Percentiles rank a stretch among this genome's conserved stretches.
Conservation (phyloP, 495 filamentous ascomycete species). For the Aspergillus olivimuriae region DNA sequence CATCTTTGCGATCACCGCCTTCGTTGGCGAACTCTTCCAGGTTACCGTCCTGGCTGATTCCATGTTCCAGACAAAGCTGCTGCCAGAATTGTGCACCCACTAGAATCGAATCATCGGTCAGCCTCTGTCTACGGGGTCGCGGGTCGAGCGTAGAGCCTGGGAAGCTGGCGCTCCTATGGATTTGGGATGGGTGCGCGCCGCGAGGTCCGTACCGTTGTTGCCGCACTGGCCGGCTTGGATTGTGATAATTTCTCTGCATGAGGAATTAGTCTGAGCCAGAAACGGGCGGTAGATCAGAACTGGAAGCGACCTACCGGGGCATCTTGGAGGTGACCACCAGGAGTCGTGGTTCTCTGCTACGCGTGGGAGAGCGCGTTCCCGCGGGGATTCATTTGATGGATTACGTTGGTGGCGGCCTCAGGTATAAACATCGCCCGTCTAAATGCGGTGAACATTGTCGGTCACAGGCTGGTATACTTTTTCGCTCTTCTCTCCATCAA, state of each 20-base stretch:
- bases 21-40: constrained; percentile 94
- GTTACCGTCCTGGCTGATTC: constrained; percentile 94
- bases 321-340: constrained; percentile 27
- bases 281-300: too few relatives aligned
- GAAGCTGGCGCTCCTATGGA: background rate
- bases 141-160: background rate
- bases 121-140: too few relatives aligned
- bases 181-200: background rate
- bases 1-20: constrained; percentile 95
- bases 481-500: too few relatives aligned
- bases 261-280: too few relatives aligned
- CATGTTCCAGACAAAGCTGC: constrained; percentile 94
- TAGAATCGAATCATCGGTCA: constrained; percentile 27
- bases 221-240: constrained; percentile 99
- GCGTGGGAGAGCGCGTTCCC: constrained; percentile 32
- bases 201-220: constrained; percentile 74
- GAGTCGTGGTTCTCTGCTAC: constrained; percentile 23
- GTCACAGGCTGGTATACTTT: too few relatives aligned
- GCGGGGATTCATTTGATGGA: constrained; percentile 13
- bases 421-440: constrained; percentile 27
- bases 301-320: too few relatives aligned
- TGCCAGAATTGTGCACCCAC: constrained; percentile 96
- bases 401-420: constrained; percentile 20
- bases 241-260: constrained; percentile 89
- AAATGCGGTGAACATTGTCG: too few relatives aligned